Conservation (phyloP, 2,329 filamentous ascomycete genomes). For the Colletotrichum sp. region DNA sequence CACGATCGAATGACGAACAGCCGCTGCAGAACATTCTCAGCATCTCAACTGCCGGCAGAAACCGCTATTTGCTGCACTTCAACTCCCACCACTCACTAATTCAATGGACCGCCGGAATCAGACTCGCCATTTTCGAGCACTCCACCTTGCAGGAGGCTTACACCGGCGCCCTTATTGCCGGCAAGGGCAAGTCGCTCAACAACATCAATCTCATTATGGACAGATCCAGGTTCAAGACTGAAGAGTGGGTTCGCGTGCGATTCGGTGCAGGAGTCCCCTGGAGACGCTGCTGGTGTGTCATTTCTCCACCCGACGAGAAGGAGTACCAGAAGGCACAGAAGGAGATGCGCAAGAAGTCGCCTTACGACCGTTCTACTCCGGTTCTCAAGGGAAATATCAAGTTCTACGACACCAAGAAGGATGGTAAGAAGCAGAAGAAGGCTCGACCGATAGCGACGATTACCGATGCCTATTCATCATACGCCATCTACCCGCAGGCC, state of each 20-base stretch:
- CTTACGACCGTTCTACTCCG: constrained; percentile 76
- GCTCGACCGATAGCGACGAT: constrained; percentile 89
- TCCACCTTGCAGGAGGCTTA: constrained; percentile 94
- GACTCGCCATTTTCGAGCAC: constrained; percentile 93
- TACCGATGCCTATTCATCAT: constrained; percentile 87
- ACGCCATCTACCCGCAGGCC: constrained; percentile 94
- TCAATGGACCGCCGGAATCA: constrained; percentile 95
- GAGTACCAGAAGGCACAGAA: constrained; percentile 86
- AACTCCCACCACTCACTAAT: constrained; percentile 91
- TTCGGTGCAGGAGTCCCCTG: constrained; percentile 97
- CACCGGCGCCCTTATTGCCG: constrained; percentile 92
- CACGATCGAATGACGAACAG: constrained; percentile 76
- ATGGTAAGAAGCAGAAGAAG: constrained; percentile 89
- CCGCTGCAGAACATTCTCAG: constrained; percentile 94
- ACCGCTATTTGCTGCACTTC: constrained; percentile 95
- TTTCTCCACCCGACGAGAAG: constrained; percentile 92
- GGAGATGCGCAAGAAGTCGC: constrained; percentile 78
- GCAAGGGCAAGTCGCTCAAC: constrained; percentile 88
- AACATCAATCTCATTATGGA: constrained; percentile 92
- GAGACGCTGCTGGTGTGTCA: constrained; percentile 96
- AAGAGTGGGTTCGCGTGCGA: constrained; percentile 93
- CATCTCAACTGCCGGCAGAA: constrained; percentile 93
- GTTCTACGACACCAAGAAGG: constrained; percentile 83
- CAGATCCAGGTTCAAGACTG: constrained; percentile 74
- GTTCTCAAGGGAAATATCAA: constrained; percentile 87